These are phyloP conservation scores for Claviceps sp. DNA, from an alignment of 2,329 filamentous ascomycete genomes.

Conservation along the genomic window DNA sequence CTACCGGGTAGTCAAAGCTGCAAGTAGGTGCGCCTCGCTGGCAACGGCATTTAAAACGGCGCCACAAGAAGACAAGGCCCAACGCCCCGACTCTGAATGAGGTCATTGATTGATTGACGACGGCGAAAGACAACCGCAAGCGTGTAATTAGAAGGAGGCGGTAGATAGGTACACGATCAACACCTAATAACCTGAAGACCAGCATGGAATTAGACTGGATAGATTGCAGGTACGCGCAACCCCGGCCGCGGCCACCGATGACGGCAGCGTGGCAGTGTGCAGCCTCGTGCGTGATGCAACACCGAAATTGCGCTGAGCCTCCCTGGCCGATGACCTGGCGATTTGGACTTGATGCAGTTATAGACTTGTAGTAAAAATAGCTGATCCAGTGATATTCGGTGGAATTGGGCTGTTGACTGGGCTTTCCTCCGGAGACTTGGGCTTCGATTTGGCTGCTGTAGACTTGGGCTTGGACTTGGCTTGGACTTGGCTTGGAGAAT, in stretches of 20 bases:
- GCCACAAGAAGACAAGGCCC: neutral
- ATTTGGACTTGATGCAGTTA: too few species aligned
- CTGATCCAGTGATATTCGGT: too few species aligned
- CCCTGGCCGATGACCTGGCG: neutral
- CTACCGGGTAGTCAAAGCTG: neutral
- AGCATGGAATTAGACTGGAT: neutral
- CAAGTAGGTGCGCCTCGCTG: too few species aligned
- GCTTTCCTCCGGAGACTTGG: too few species aligned
- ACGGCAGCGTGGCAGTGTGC: neutral
- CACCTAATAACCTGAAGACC: neutral
- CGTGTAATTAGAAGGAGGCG: neutral
- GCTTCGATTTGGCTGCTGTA: too few species aligned
- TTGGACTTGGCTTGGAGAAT: too few species aligned
- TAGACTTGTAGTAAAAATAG: too few species aligned
- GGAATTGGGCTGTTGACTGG: too few species aligned
- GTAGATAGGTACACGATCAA: neutral
- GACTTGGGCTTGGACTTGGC: too few species aligned
- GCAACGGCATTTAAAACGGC: neutral
- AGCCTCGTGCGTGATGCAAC: neutral
- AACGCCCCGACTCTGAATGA: neutral
- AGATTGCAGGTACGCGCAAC: neutral
- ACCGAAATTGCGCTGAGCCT: neutral
- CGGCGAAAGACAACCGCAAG: neutral
- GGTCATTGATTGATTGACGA: neutral
- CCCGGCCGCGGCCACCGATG: neutral